phyloP scores from a whole-genome alignment of 108 stramenopile species.

The Fistulifera solaris region DNA sequence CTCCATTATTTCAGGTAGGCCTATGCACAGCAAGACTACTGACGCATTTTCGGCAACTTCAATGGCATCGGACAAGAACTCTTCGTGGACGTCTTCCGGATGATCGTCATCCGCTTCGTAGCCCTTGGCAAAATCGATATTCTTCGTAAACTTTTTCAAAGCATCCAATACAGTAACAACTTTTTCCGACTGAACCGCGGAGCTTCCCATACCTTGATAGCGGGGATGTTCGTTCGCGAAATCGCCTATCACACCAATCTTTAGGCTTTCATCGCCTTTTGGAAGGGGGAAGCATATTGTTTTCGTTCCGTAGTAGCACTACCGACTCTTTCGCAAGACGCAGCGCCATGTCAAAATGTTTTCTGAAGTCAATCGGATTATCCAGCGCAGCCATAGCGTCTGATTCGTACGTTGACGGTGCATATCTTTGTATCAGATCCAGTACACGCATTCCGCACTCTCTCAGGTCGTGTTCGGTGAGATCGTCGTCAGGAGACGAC shows the following conservation, averaged over 20 bases:
- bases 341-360: constrained; percentile 30
- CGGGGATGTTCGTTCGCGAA: constrained; percentile 35
- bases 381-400: not conserved
- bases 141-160: constrained; percentile 9
- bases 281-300: constrained; percentile 33
- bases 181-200: constrained; percentile 24
- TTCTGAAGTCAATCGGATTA: not conserved
- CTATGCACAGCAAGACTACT: constrained; percentile 37
- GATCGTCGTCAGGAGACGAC: not conserved
- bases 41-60: constrained; percentile 15
- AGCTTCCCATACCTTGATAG: constrained; percentile 44
- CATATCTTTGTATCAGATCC: constrained; percentile 6
- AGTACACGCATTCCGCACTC: constrained; percentile 17
- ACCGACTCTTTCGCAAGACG: constrained; percentile 28
- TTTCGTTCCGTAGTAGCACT: constrained; percentile 37
- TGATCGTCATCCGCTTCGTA: constrained; percentile 28
- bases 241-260: constrained; percentile 37
- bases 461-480: constrained; percentile 7
- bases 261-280: not conserved
- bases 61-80: constrained; percentile 24
- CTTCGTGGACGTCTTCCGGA: constrained; percentile 9
- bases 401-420: not conserved
- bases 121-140: constrained; percentile 21
- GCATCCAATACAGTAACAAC: constrained; percentile 22
- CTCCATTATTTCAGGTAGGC: constrained; percentile 44